These are phyloP conservation scores for Ceratobasidium sp. DNA, from an alignment of 1,284 basidiomycete genomes.

Conservation along the genomic window DNA sequence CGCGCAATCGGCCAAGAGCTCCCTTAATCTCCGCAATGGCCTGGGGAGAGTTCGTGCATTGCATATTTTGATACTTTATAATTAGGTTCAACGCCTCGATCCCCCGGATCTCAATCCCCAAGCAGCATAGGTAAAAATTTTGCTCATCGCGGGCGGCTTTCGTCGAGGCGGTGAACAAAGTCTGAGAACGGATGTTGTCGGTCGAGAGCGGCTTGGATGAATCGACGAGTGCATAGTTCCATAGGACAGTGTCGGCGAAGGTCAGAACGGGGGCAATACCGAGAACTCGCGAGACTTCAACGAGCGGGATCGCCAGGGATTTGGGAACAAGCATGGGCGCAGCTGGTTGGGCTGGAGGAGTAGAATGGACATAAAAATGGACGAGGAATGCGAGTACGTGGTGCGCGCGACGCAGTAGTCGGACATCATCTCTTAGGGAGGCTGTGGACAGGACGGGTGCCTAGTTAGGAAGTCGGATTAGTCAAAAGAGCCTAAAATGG, in stretches of 20 bases:
- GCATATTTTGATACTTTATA: conserved; percentile 41
- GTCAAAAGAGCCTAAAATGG: conserved; percentile 24
- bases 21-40: conserved; percentile 54
- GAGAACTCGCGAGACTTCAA: conserved; percentile 55
- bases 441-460: conserved; percentile 51
- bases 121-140: conserved; percentile 62
- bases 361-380: conserved; percentile 62
- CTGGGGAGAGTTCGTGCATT: conserved; percentile 37
- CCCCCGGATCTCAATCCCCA: conserved; percentile 61
- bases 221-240: conserved; percentile 55
- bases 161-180: conserved; percentile 56
- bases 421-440: conserved; percentile 48
- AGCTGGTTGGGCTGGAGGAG: conserved; percentile 46
- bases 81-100: conserved; percentile 59
- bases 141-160: conserved; percentile 54
- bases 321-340: conserved; percentile 51
- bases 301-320: conserved; percentile 56
- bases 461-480: conserved; percentile 35
- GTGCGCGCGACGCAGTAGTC: conserved; percentile 57
- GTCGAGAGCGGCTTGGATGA: conserved; percentile 49
- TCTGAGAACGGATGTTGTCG: conserved; percentile 51
- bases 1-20: conserved; percentile 55
- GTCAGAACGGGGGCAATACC: conserved; percentile 63
- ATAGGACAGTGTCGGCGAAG: conserved; percentile 64
- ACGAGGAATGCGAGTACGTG: conserved; percentile 60